Evolutionary conservation across 306 rosid species (phyloP).

Genomic region (Fragaria iinumae): DNA sequence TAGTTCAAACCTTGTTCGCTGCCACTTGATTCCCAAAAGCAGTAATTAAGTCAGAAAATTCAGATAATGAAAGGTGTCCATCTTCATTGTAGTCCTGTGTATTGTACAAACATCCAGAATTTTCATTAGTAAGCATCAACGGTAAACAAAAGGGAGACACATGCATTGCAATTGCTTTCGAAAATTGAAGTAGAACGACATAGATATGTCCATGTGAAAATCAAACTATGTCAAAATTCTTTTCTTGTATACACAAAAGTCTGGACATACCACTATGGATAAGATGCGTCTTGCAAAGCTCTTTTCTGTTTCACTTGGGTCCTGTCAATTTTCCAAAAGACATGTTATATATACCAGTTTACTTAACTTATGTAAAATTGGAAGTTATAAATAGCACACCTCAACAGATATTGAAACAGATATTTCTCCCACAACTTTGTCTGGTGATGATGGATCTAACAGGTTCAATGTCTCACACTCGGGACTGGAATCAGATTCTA

Average conservation of each 20-base stretch:
- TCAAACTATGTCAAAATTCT: background rate
- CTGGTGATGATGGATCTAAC: conserved; percentile 72
- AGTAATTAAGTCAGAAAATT: conserved; percentile 73
- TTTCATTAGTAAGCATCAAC: conserved; percentile 12
- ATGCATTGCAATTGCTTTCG: background rate
- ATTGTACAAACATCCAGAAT: conserved; percentile 26
- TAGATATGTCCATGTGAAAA: background rate
- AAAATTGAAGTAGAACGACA: background rate
- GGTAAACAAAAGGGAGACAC: background rate
- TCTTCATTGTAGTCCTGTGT: conserved; percentile 86
- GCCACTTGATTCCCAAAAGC: conserved; percentile 94
- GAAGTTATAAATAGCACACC: conserved; percentile 42
- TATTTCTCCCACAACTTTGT: conserved; percentile 66
- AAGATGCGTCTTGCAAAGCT: conserved; percentile 85
- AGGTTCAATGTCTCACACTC: conserved; percentile 50
- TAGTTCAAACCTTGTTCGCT: conserved; percentile 57
- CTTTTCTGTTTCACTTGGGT: conserved; percentile 82
- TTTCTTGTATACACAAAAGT: background rate
- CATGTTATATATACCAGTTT: conserved; percentile 31
- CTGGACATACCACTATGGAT: conserved; percentile 81
- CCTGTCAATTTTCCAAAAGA: conserved; percentile 50
- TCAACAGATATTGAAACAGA: conserved; percentile 74
- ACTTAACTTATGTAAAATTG: conserved; percentile 11
- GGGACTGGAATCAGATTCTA: conserved; percentile 52
- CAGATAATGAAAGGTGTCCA: conserved; percentile 78